Conservation (phyloP, 2,329 filamentous ascomycete species). For the Dothidotthia symphoricarpi region DNA sequence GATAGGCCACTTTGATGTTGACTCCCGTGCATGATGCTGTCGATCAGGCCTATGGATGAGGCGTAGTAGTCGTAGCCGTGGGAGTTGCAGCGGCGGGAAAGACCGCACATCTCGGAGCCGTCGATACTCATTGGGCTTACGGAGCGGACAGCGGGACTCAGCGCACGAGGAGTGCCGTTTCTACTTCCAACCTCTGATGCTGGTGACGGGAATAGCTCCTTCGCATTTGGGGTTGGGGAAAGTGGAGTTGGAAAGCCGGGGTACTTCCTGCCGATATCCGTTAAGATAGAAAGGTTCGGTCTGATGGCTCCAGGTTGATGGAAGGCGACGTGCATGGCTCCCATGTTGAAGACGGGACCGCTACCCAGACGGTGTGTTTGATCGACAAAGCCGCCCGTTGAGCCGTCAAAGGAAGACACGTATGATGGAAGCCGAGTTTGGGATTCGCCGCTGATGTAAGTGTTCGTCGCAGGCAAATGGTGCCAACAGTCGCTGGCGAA, state of each 20-base stretch:
- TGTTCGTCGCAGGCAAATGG: slow-evolving; percentile 5
- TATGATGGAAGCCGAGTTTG: slow-evolving; percentile 8
- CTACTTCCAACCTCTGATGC: slow-evolving; percentile 16
- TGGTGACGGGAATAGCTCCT: slow-evolving; percentile 30
- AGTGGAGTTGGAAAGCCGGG: slow-evolving; percentile 36
- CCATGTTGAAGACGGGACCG: slow-evolving; percentile 21
- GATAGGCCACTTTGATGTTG: not conserved
- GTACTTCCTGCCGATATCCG: slow-evolving; percentile 29
- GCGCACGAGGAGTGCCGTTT: slow-evolving; percentile 7
- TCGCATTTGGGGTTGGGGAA: slow-evolving; percentile 32
- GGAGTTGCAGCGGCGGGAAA: slow-evolving; percentile 13
- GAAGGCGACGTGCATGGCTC: slow-evolving; percentile 9
- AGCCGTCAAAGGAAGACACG: slow-evolving; percentile 15
- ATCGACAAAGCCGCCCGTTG: slow-evolving; percentile 4
- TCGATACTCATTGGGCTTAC: slow-evolving; percentile 30
- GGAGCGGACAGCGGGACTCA: slow-evolving; percentile 11
- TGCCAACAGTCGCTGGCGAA: slow-evolving; percentile 14
- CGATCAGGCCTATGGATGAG: slow-evolving; percentile 14
- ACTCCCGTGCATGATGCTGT: slow-evolving; percentile 10
- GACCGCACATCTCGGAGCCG: slow-evolving; percentile 23
- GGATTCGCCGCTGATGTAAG: not conserved
- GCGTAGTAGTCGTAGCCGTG: slow-evolving; percentile 15
- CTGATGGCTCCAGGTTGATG: slow-evolving; percentile 5
- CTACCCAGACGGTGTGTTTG: slow-evolving; percentile 1
- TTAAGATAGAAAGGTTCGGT: slow-evolving; percentile 23